phyloP scores from a whole-genome alignment of 371 early-diverging fungal species.

The Mortierella sp. region DNA sequence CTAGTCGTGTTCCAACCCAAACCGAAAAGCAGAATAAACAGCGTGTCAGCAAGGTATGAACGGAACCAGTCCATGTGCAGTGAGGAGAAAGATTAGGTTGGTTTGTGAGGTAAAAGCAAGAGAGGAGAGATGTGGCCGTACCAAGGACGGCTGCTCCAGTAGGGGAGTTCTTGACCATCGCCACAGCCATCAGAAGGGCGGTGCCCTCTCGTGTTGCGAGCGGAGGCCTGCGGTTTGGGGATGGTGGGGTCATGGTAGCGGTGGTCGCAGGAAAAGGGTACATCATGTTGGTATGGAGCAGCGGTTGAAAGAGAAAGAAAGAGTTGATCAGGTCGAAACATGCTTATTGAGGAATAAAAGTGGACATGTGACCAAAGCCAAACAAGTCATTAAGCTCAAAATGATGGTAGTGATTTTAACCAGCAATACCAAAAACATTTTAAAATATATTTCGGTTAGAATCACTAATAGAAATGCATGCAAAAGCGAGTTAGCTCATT shows the following conservation, averaged over 20 bases:
- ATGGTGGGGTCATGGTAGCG: not conserved
- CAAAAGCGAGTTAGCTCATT: too few relatives aligned
- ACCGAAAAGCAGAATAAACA: not conserved
- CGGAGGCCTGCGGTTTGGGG: not conserved
- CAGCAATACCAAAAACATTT: too few relatives aligned
- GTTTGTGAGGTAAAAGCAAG: not conserved
- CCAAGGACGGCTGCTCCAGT: not conserved
- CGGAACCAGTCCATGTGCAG: not conserved
- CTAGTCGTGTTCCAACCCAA: too few relatives aligned
- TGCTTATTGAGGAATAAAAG: not conserved
- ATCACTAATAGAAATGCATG: too few relatives aligned
- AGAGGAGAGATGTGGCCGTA: not conserved
- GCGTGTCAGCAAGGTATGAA: not conserved
- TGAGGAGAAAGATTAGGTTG: not conserved
- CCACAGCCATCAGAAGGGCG: not conserved
- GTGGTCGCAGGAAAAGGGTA: not conserved
- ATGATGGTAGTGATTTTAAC: too few relatives aligned
- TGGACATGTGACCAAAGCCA: not conserved
- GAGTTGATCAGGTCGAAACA: not conserved
- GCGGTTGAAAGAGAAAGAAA: not conserved
- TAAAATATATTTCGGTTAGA: too few relatives aligned
- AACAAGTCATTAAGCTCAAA: not conserved
- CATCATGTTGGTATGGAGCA: too few relatives aligned
- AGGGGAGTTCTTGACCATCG: constrained; percentile 12
- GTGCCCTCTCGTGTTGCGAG: not conserved